Base-by-base conservation (phyloP, 2,329 filamentous ascomycete species). In the Atkinsonella texensis region DNA sequence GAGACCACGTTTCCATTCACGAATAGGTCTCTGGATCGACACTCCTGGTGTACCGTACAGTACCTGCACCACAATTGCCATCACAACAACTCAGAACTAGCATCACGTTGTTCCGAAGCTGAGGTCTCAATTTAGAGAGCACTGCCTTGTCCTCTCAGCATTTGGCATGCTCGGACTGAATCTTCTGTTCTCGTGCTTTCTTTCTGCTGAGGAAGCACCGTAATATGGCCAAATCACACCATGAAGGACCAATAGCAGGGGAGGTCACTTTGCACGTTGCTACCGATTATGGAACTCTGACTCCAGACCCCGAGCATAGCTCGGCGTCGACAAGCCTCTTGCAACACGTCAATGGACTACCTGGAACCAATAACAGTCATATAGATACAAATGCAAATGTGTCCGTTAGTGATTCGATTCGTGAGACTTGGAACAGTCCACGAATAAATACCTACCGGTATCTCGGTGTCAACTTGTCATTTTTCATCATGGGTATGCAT, bases 401-500 rank as follows among this genome's bases (percentile, higher is more conserved):
- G 20, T 2, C 5, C 11, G n/a, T 28, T 38, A 50, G 28, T 35
- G 51, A 55, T 20, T 54, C 51, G 15, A 42, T 18, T 28, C 52
- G 57, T 15, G 76, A 84, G 59, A 69, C 64, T 64, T 88, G 84
- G 85, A 86, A 86, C 59, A 66, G 69, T n/a, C 75, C 83, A 0
- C 63, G 67, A 9, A 69, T 71, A 42, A 87, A 84, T 61, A 66
- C 77, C 4, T 81, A 70, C 57, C 76, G 82, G 40, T 78, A 79
- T 45, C 64, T 77, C 38, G 72, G 78, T 0, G 75, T 80, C 3
- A 79, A 83, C 58, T 79, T 77, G 65, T 74, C 75, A 5, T 80
- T 87, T 56, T 68, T 82, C 18, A 70, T 85, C 33, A 78, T 85
- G 70, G 84, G 84, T 7, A 75, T 83, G 68, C 85, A 84, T 58